Base-by-base conservation (phyloP, 2,329 filamentous ascomycete genomes). In the Beauveria bassiana region DNA sequence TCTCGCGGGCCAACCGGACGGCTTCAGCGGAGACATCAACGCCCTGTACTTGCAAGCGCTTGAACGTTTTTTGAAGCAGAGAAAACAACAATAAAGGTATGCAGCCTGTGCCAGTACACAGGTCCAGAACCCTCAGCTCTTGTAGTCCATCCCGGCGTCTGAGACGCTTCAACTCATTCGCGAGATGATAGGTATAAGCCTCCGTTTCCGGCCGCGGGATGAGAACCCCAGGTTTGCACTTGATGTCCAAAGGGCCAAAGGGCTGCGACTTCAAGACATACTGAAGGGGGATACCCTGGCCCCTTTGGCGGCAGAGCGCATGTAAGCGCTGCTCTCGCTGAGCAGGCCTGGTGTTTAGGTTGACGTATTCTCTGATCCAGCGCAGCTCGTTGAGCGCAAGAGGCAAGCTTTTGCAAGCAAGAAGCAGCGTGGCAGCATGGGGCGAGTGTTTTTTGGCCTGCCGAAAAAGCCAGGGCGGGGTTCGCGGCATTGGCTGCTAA, bases 21-120 rank as follows among this genome's bases (percentile, higher is more conserved):
- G 93, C 91, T 2, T 67, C 66, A 0, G 76, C 65, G 1, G 90
- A 91, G 31, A 96, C 79, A 70, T 98, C 93, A 20, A 96, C 73
- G 4, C 90, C 93, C 0, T 80, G 69, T n/a, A 90, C 75, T 4
- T 76, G 72, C 8, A 90, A 66, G 0, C 65, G 54, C 1, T 71
- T 67, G 56, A 78, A 72, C 22, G 72, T 68, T 68, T 70, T 62
- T 20, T 74, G 73, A 43, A 91, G 80, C 10, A 87, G 79, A 42
- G 86, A 78, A 64, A 89, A 84, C 7, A 96, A 79, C 3, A 91
- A 82, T 9, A 98, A 81, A 0, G 91, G 83, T 65, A 98, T 96
- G 74, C 93, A 97, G 5, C 95, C 95, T 5, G 90, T 91, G 10
- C 95, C 95, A 0, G 91, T 93, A 73, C 95, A 98, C 34, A 97